Evolutionary conservation across 2,329 filamentous ascomycete species (phyloP).

Genomic region (Fusarium luffae): DNA sequence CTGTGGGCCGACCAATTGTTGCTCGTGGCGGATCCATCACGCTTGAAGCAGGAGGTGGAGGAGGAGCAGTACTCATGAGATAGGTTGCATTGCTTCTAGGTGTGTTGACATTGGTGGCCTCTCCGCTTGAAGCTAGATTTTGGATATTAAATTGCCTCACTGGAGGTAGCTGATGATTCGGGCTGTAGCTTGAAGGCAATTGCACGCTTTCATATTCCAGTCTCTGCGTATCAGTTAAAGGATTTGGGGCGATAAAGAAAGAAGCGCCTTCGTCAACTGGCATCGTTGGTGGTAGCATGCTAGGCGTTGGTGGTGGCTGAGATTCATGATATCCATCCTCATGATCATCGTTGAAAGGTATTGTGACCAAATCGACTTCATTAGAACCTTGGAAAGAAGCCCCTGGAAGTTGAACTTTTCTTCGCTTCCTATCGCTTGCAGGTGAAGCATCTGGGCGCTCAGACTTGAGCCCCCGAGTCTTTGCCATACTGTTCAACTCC

Average conservation of each 20-base stretch:
- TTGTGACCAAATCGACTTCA: conserved; percentile 42
- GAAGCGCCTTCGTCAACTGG: conserved; percentile 45
- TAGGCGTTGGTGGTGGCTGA: conserved; percentile 30
- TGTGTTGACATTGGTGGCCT: conserved; percentile 52
- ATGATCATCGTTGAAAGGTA: conserved; percentile 40
- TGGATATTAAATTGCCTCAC: conserved; percentile 33
- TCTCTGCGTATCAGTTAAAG: conserved; percentile 53
- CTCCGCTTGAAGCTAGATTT: conserved; percentile 48
- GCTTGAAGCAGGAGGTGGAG: conserved; percentile 28
- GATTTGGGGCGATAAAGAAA: conserved; percentile 50
- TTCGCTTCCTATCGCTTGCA: conserved; percentile 38
- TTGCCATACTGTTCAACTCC: background rate
- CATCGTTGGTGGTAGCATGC: conserved; percentile 46
- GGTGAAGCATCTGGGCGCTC: conserved; percentile 4
- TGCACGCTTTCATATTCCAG: conserved; percentile 49
- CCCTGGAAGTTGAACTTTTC: conserved; percentile 32
- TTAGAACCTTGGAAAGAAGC: conserved; percentile 34
- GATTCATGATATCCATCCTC: conserved; percentile 15
- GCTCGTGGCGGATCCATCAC: conserved; percentile 7
- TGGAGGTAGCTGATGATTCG: conserved; percentile 29
- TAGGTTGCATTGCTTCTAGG: conserved; percentile 43
- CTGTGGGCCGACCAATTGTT: background rate
- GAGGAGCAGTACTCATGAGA: conserved; percentile 38
- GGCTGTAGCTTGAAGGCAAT: conserved; percentile 29
- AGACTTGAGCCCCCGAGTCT: background rate